Evolutionary conservation across 495 filamentous ascomycete species (phyloP), one percentile per base, ranked within the genome.

Genomic region (Bacidia gigantensis): DNA sequence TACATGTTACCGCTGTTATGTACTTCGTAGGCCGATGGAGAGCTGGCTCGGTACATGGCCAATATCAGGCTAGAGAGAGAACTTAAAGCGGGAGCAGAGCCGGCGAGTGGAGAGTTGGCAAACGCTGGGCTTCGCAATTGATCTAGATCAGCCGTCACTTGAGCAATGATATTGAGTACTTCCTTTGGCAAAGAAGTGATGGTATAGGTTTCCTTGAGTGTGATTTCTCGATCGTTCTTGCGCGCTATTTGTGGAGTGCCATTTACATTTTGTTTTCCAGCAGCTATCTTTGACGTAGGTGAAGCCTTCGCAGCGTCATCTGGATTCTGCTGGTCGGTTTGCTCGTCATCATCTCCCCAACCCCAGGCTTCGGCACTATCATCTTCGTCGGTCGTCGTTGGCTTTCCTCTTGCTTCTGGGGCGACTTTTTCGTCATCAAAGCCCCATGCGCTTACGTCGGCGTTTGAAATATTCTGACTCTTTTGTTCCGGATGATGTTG

Each of bases 11-110:
- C 87, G 23, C 81, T 77, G 18, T 68, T 65, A 35, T 81, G 71
- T 20, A 72, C 71, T 0, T 73, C 64, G 65, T 99, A 99, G 62
- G 86, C 87, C 10, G 81, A 78, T 2, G 87, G 80, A 3, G 88
- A 84, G 1, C 86, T 80, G 11, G 92, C 89, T 46, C 93, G 83
- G 67, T 89, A 97, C 78, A 94, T 86, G 23, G 89, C 87, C 21
- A 99, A 69, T 18, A 89, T 75, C 26, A 93, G 76, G 0, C 86
- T 86, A 23, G 92, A 90, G 10, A 99, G 69, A 38, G 80, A 76
- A 58, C 89, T 83, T 7, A 99, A 74, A 2, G 80, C 85, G 21
- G 78, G 64, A 5, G 84, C 86, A 7, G 87, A 87, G 18, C 83
- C 72, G 3, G 84, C 74, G 41, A 95, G 74, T 12, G 75, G 69